Conservation (phyloP, 2,329 filamentous ascomycete species). For the Cercospora citrullina region DNA sequence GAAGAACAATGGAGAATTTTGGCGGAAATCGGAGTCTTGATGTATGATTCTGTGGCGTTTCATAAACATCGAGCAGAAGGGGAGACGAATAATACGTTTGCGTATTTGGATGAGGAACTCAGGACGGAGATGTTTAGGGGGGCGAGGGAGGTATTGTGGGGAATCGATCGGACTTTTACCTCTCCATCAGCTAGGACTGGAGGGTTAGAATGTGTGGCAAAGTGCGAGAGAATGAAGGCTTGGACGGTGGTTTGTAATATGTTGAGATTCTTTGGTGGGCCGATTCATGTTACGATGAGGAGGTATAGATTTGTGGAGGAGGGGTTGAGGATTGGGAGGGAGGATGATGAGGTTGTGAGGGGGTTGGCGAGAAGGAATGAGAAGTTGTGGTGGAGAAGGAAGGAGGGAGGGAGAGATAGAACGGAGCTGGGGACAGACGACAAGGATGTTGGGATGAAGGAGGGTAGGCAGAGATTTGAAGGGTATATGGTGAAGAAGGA, state of each 20-base stretch:
- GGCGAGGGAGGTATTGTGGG: not conserved
- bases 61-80: not conserved
- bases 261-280: not conserved
- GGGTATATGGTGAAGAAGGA: not conserved
- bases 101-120: not conserved
- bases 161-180: not conserved
- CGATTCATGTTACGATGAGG: not conserved
- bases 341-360: not conserved
- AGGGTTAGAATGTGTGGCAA: too few species aligned
- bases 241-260: not conserved
- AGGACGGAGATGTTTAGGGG: not conserved
- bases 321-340: not conserved
- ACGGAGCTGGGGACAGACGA: fast-evolving
- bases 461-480: not conserved
- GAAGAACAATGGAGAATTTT: not conserved
- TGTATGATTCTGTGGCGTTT: not conserved
- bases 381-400: not conserved
- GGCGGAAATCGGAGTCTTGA: not conserved
- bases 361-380: not conserved
- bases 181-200: too few species aligned
- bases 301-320: not conserved
- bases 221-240: too few species aligned
- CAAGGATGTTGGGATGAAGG: not conserved
- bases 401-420: not conserved
- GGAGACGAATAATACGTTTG: not conserved